Conservation (phyloP, 768 basidiomycete species). For the Basidioascus undulatus region DNA sequence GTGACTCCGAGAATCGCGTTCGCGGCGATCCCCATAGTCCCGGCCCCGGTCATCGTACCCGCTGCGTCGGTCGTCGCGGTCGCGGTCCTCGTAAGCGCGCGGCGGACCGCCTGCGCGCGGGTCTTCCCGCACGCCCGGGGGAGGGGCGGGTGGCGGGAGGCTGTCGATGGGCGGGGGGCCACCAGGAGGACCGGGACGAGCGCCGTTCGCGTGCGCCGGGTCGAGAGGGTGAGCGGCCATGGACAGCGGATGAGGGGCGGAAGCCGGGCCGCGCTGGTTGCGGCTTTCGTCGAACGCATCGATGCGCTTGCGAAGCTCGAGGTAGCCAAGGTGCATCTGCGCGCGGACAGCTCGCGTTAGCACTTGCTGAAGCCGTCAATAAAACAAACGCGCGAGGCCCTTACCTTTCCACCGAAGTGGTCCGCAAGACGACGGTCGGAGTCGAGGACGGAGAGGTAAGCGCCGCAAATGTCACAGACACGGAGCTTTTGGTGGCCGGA, state of each 20-base stretch:
- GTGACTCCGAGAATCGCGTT: too few relatives aligned
- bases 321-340: slow-evolving; percentile 97
- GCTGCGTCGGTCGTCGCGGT: slow-evolving; percentile 1
- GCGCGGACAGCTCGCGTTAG: neutral
- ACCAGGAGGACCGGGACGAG: slow-evolving; percentile 4
- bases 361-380: neutral
- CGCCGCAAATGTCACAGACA: slow-evolving; percentile 99
- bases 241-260: slow-evolving; percentile 20
- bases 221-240: slow-evolving; percentile 1
- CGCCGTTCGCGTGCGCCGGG: slow-evolving; percentile 8
- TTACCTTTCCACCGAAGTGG: slow-evolving; percentile 96
- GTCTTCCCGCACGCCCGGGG: slow-evolving; percentile 13
- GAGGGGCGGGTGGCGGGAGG: slow-evolving; percentile 6
- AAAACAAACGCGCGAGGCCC: slow-evolving; percentile 14
- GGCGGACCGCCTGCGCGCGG: too few relatives aligned
- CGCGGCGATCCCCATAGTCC: too few relatives aligned
- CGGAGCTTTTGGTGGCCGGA: slow-evolving; percentile 99
- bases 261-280: slow-evolving; percentile 45
- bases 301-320: slow-evolving; percentile 87
- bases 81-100: neutral
- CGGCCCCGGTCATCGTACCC: neutral
- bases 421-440: slow-evolving; percentile 95
- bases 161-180: slow-evolving; percentile 5
- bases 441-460: slow-evolving; percentile 93
- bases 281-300: slow-evolving; percentile 73